These are phyloP conservation scores for Rhodotorula toruloides DNA, from an alignment of 768 basidiomycete genomes.

Conservation along the genomic window DNA sequence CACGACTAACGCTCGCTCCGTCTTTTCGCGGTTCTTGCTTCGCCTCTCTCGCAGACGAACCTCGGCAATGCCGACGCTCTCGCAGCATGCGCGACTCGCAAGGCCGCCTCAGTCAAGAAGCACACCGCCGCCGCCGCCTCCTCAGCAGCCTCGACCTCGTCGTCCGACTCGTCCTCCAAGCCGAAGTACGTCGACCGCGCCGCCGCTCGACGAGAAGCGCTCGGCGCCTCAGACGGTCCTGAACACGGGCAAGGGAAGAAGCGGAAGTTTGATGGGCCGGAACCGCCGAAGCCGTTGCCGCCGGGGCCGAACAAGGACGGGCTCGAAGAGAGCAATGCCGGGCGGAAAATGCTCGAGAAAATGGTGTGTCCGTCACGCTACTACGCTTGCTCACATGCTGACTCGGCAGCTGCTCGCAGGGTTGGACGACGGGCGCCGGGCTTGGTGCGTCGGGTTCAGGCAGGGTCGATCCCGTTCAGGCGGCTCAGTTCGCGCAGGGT, in stretches of 20 bases:
- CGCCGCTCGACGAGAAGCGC: conserved; percentile 78
- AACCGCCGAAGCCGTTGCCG: conserved; percentile 57
- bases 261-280: conserved; percentile 58
- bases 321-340: conserved; percentile 77
- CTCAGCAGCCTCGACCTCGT: conserved; percentile 40
- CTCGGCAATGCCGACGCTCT: conserved; percentile 54
- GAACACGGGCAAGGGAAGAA: conserved; percentile 52
- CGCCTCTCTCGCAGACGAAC: conserved; percentile 64
- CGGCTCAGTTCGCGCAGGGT: conserved; percentile 70
- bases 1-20: conserved; percentile 40
- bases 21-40: conserved; percentile 26
- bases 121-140: conserved; percentile 47
- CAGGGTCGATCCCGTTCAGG: conserved; percentile 78
- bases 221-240: conserved; percentile 86
- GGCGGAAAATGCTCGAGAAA: conserved; percentile 88
- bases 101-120: conserved; percentile 58
- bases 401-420: conserved; percentile 48
- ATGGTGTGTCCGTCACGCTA: conserved; percentile 56
- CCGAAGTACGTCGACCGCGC: conserved; percentile 93
- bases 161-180: conserved; percentile 46
- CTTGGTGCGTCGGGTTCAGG: conserved; percentile 78
- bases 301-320: conserved; percentile 64
- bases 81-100: conserved; percentile 59
- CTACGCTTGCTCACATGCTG: not conserved
- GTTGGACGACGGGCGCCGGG: conserved; percentile 87